Conservation (phyloP, 106 monocot genomes). For the Platanthera zijinensis region DNA sequence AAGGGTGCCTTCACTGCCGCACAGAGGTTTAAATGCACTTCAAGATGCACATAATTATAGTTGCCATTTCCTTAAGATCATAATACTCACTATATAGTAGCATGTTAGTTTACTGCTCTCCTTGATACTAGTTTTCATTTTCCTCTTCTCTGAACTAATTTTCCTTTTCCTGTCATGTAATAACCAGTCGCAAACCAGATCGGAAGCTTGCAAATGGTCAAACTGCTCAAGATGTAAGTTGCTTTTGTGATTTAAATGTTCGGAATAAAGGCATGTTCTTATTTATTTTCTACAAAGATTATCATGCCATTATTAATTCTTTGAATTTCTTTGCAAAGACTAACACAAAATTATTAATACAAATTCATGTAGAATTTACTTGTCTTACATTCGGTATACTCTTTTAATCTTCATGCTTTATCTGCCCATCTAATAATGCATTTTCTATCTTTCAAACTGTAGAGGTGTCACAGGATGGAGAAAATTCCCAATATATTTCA, state of each 20-base stretch:
- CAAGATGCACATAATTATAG: slow-evolving; percentile 19
- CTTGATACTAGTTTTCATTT: not conserved
- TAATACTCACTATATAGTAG: not conserved
- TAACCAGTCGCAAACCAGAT: slow-evolving; percentile 19
- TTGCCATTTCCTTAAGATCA: not conserved
- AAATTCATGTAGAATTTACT: too few species aligned
- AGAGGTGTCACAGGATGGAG: too few species aligned
- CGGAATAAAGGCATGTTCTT: not conserved
- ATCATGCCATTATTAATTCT: not conserved
- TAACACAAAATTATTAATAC: too few species aligned
- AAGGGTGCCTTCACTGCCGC: slow-evolving; percentile 40
- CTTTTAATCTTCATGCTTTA: not conserved
- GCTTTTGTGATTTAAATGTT: not conserved
- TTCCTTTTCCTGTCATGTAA: slow-evolving; percentile 8
- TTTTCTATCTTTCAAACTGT: too few species aligned
- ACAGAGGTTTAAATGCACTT: slow-evolving; percentile 62
- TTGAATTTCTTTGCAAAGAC: not conserved
- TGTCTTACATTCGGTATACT: too few species aligned
- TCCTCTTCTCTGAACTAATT: slow-evolving; percentile 3
- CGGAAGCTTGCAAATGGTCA: slow-evolving; percentile 14
- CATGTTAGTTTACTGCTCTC: not conserved
- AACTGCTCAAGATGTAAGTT: slow-evolving; percentile 40
- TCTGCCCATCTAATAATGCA: too few species aligned
- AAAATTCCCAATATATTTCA: too few species aligned
- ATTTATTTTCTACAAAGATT: not conserved